Base-by-base conservation (phyloP, 169 alveolate species). In the Plasmodium chabaudi region DNA sequence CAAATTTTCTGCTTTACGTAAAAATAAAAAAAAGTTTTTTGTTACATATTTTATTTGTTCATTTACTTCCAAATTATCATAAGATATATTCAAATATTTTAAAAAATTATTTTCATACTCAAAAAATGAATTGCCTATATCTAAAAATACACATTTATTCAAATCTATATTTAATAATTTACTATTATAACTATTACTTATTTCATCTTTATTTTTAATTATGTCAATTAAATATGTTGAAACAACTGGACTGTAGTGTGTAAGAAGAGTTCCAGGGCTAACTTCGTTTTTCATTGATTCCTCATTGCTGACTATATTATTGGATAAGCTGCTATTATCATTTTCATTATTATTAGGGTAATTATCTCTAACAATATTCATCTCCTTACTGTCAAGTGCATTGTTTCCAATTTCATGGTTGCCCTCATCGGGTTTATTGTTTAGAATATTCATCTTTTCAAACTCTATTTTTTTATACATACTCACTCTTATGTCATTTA, bases 201-300 rank as follows among this genome's bases (percentile, higher is more conserved):
- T 25, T 19, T 59, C 17, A 51, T 57, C 89, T 23, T 46, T 63
- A 65, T 47, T n/a, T 19, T 9, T n/a, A 9, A 46, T 47, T 9
- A 91, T 46, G n/a, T 79, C 89, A 5, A 79, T 42, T 69, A 97
- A 56, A 87, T 94, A 97, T 25, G 98, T 94, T 46, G 97, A 96
- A 42, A 95, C 94, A 17, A 94, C 86, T 0, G 99, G 98, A 10
- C 99, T 96, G 84, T 97, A 97, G 88, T 97, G 99, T 13, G 97
- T 95, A 44, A 97, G 71, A n/a, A 94, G 87, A 49, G 94, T 87
- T 7, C 99, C 99, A 0, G 99, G 99, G 7, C 89, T 51, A 10
- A 79, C 82, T 69, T 79, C 82, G 21, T 21, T 60, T 47, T 65
- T 57, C 13, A 15, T 9, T 5, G 1, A 15, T 34, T 9, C 27